phyloP scores from a whole-genome alignment of 2,329 filamentous ascomycete species.

The Penicillium brevicompactum region DNA sequence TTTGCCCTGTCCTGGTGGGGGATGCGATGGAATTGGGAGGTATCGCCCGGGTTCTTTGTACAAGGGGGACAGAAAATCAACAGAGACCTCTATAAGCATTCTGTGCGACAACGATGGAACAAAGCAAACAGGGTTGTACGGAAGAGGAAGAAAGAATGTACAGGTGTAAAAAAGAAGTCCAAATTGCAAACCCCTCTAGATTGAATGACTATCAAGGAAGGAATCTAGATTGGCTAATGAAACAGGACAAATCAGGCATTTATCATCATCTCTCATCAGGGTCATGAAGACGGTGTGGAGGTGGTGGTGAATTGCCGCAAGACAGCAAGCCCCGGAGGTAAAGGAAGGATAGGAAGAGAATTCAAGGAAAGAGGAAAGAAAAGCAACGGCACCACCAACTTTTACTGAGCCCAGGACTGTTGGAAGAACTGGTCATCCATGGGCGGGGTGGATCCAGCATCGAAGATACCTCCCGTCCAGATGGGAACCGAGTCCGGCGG shows the following conservation, averaged over 20 bases:
- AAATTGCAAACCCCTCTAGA: constrained; percentile 29
- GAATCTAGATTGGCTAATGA: constrained; percentile 39
- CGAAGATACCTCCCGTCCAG: constrained; percentile 37
- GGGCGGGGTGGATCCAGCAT: constrained; percentile 29
- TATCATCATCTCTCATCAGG: constrained; percentile 50
- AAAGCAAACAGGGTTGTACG: not conserved
- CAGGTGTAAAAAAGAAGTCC: constrained; percentile 8
- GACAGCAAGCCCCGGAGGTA: constrained; percentile 23
- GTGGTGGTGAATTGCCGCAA: constrained; percentile 40
- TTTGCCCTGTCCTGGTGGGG: not conserved
- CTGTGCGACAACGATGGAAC: not conserved
- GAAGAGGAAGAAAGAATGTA: constrained; percentile 10
- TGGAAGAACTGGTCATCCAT: constrained; percentile 37
- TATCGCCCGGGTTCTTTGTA: constrained; percentile 4
- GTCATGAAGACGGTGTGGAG: constrained; percentile 46
- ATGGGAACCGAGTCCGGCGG: constrained; percentile 32
- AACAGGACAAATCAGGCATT: constrained; percentile 37
- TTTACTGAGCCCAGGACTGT: constrained; percentile 33
- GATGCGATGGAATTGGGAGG: not conserved
- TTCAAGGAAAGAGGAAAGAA: constrained; percentile 13
- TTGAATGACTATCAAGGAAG: constrained; percentile 35
- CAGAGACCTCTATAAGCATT: constrained; percentile 16
- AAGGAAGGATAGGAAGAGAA: constrained; percentile 12
- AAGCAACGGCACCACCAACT: constrained; percentile 1
- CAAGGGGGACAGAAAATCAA: not conserved